Percentiles rank a stretch among this genome's conserved stretches.
phyloP scores from a whole-genome alignment of 306 rosid species.

The Crataegus laevigata region DNA sequence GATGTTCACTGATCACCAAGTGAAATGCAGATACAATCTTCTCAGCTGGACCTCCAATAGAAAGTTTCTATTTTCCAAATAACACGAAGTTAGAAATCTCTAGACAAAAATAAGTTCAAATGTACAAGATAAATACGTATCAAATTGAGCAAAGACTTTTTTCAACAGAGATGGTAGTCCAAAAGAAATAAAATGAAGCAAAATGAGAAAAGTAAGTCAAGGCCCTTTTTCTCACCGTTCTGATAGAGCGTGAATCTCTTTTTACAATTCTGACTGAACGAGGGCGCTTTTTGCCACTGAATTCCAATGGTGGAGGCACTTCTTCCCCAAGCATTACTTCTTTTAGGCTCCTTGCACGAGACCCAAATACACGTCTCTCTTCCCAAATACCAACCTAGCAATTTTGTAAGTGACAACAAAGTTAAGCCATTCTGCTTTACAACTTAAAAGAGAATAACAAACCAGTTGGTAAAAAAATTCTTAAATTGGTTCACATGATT shows the following conservation, averaged over 20 bases:
- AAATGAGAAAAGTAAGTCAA: background rate
- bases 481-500: background rate
- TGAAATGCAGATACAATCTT: conserved; percentile 87
- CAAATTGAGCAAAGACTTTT: background rate
- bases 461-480: background rate
- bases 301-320: conserved; percentile 63
- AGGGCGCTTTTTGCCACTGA: conserved; percentile 58
- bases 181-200: conserved; percentile 3
- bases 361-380: conserved; percentile 79
- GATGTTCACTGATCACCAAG: conserved; percentile 62
- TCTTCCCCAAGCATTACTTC: conserved; percentile 77
- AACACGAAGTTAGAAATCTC: background rate
- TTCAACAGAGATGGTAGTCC: conserved; percentile 3
- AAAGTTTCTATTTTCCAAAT: conserved; percentile 57
- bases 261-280: conserved; percentile 70
- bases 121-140: background rate
- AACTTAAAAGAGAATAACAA: background rate
- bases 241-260: conserved; percentile 79
- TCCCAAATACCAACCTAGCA: conserved; percentile 84
- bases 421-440: conserved; percentile 2
- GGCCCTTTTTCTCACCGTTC: conserved; percentile 55
- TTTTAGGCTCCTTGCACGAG: conserved; percentile 59
- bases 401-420: conserved; percentile 11
- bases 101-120: conserved; percentile 5
- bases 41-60: conserved; percentile 80